Conservation (phyloP, 306 rosid species). For the Quercus agrifolia region DNA sequence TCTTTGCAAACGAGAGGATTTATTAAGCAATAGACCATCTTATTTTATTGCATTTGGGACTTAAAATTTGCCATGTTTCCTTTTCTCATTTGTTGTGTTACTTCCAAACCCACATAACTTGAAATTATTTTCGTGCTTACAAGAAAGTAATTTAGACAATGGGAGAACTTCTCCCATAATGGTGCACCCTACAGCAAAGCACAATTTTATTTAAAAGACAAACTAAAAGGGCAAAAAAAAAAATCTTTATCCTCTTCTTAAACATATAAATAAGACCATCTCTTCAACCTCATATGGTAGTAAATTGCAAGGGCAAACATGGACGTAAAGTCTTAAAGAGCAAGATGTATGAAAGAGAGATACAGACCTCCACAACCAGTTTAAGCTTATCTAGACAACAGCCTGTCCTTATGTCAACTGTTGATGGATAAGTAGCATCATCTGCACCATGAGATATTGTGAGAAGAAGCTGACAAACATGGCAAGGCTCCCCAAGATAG, state of each 20-base stretch:
- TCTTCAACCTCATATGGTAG: not conserved
- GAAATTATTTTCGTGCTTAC: not conserved
- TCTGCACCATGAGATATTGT: conserved; percentile 96
- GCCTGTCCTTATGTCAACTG: conserved; percentile 91
- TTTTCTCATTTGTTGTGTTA: not conserved
- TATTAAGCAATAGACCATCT: not conserved
- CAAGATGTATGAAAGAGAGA: conserved; percentile 12
- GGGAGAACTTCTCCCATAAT: not conserved
- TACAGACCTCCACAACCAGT: conserved; percentile 81
- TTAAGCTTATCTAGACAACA: conserved; percentile 76
- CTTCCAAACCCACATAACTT: not conserved
- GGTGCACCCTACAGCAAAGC: not conserved
- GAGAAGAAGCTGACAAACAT: conserved; percentile 99
- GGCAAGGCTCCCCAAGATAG: conserved; percentile 96
- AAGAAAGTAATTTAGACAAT: not conserved
- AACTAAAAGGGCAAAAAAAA: not conserved
- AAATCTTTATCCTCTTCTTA: not conserved
- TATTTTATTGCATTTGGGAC: not conserved
- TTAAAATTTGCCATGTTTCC: not conserved
- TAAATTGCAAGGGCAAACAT: not conserved
- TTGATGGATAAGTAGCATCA: conserved; percentile 95
- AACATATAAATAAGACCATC: not conserved
- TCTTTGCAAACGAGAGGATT: not conserved
- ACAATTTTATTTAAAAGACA: not conserved
- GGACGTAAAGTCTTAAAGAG: conserved; percentile 5